Percentiles rank a stretch among this genome's conserved stretches.
These are phyloP conservation scores for Angophora floribunda DNA, from an alignment of 345 rosid genomes.

Conservation along the genomic window DNA sequence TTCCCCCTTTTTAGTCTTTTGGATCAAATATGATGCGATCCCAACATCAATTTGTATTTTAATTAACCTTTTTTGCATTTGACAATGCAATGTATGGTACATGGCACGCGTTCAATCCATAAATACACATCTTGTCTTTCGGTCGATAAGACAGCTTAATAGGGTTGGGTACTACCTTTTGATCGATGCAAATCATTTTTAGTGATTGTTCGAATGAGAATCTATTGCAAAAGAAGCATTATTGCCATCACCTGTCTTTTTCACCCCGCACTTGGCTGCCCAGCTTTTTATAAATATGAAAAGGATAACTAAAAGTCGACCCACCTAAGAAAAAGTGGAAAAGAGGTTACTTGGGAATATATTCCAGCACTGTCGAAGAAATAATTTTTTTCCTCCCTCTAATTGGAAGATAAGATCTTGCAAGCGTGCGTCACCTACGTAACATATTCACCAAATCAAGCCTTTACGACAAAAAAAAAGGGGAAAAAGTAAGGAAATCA, in stretches of 20 bases:
- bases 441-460: not conserved
- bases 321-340: not conserved
- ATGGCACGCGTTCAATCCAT: not conserved
- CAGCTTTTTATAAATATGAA: not conserved
- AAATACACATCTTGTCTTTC: not conserved
- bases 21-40: not conserved
- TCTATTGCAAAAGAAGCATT: not conserved
- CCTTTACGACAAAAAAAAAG: not conserved
- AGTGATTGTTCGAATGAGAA: not conserved
- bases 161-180: not conserved
- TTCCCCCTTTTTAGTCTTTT: not conserved
- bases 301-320: not conserved
- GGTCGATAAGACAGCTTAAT: not conserved
- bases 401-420: not conserved
- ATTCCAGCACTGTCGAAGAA: not conserved
- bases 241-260: not conserved
- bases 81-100: not conserved
- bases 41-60: not conserved
- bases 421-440: not conserved
- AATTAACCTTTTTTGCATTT: not conserved
- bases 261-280: not conserved
- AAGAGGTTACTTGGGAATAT: not conserved
- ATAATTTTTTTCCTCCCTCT: not conserved
- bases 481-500: not conserved
- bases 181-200: not conserved